These are phyloP conservation scores for Ramularia collo-cygni DNA, from an alignment of 2,329 filamentous ascomycete species.

Conservation along the genomic window DNA sequence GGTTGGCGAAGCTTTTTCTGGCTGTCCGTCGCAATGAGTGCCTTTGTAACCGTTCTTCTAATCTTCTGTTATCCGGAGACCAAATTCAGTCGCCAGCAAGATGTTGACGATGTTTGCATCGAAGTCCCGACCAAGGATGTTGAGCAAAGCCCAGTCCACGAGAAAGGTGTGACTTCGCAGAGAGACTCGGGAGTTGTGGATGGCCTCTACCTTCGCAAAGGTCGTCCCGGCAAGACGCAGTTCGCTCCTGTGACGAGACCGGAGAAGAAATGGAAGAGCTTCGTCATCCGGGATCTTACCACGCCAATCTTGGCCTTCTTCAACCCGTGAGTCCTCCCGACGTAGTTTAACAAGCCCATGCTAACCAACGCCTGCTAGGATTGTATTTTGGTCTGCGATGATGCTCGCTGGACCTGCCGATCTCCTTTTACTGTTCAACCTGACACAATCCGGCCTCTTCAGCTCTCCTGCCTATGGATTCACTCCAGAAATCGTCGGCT, in stretches of 20 bases:
- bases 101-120: too few species aligned
- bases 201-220: slow-evolving; percentile 52
- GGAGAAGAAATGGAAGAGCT: too few species aligned
- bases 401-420: slow-evolving; percentile 52
- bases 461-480: slow-evolving; percentile 51
- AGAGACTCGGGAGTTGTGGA: too few species aligned
- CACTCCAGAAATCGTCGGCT: slow-evolving; percentile 44
- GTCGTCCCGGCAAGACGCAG: slow-evolving; percentile 49
- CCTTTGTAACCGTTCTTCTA: too few species aligned
- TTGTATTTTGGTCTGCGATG: too few species aligned
- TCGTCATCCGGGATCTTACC: slow-evolving; percentile 47
- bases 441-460: slow-evolving; percentile 50
- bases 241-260: too few species aligned
- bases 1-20: slow-evolving; percentile 61
- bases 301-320: slow-evolving; percentile 52
- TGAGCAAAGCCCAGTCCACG: background rate
- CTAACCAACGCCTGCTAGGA: too few species aligned
- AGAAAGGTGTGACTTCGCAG: slow-evolving; percentile 8
- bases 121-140: slow-evolving; percentile 2
- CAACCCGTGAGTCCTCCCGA: slow-evolving; percentile 59
- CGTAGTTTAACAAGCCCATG: too few species aligned
- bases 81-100: slow-evolving; percentile 47
- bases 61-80: slow-evolving; percentile 60
- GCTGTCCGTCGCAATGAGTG: slow-evolving; percentile 47
- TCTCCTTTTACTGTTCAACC: slow-evolving; percentile 54